Base-by-base conservation (phyloP, 192 early-diverging fungal genomes). In the Umbelopsis ramanniana region DNA sequence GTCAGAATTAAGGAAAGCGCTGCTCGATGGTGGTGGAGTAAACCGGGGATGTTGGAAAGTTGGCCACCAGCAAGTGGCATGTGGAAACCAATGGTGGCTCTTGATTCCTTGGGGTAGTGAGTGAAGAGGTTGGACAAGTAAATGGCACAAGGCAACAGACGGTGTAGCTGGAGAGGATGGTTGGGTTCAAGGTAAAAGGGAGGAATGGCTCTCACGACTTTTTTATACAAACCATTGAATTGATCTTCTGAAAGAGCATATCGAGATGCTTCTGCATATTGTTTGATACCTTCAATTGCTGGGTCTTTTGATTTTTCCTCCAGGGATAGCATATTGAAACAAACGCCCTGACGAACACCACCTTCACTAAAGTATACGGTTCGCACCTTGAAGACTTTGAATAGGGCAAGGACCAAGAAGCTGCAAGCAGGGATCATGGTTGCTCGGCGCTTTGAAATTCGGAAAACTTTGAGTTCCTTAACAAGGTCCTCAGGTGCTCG, bases 321-420 rank as follows among this genome's bases (percentile, higher is more conserved):
- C 0, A 33, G 4, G 0, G 81, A 68, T 23, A 88, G 29, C 72
- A 79, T 75, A 1, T 76, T 57, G 53, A 81, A 88, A 57, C 85
- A 88, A 7, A 81, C 70, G 17, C 87, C 87, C 46, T 88, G 87
- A n/a, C 85, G 82, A 10, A 86, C 85, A 60, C 87, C 87, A 5
- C 87, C 87, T 60, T 88, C 87, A 43, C 85, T 85, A 48, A 88
- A 88, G 15, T 82, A 75, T 1, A 88, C 76, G 38, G 77, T 60
- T 23, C 69, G 71, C 43, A 85, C 79, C 1, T 57, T 48, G 22
- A 86, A 73, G 6, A 73, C 80, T 17, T 85, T 74, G 69, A 83
- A 55, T 3, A 86, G 75, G 2, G 83, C 83, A 9, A 80, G 73
- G 40, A 86, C 79, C 21, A 88, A 54, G 24, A 84, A 83, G 22